These are phyloP conservation scores for Penicillium sp. DNA, from an alignment of 2,329 filamentous ascomycete species.

Conservation along the genomic window DNA sequence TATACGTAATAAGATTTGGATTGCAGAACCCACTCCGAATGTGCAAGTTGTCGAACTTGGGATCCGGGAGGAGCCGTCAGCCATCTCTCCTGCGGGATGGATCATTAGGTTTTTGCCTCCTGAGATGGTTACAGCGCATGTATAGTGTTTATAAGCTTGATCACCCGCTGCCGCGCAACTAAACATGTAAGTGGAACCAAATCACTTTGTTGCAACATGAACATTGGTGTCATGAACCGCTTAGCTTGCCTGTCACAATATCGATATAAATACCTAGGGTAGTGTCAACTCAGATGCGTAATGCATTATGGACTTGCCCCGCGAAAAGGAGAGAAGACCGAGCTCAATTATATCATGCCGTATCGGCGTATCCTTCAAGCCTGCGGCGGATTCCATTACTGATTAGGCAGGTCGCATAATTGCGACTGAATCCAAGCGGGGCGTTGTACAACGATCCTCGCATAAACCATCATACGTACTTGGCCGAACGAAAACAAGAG, in stretches of 20 bases:
- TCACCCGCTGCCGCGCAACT: background rate
- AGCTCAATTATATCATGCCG: background rate
- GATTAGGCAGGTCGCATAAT: constrained; percentile 8
- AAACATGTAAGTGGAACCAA: background rate
- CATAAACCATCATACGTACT: background rate
- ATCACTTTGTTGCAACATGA: background rate
- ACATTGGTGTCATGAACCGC: background rate
- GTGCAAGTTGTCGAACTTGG: background rate
- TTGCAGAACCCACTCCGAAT: background rate
- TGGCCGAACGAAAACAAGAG: background rate
- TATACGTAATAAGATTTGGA: background rate
- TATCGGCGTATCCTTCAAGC: background rate
- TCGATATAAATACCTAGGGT: background rate
- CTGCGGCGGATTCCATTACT: background rate
- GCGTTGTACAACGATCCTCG: background rate
- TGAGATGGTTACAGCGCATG: background rate
- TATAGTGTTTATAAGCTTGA: background rate
- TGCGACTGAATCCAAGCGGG: constrained; percentile 5
- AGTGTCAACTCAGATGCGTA: background rate
- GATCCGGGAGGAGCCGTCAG: background rate
- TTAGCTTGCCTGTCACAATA: background rate
- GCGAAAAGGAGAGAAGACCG: background rate
- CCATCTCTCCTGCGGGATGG: background rate
- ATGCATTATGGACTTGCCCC: background rate
- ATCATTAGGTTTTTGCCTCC: background rate